phyloP scores from a whole-genome alignment of 225 moss, liverwort and hornwort genomes.

The Sphagnum tenellum region DNA sequence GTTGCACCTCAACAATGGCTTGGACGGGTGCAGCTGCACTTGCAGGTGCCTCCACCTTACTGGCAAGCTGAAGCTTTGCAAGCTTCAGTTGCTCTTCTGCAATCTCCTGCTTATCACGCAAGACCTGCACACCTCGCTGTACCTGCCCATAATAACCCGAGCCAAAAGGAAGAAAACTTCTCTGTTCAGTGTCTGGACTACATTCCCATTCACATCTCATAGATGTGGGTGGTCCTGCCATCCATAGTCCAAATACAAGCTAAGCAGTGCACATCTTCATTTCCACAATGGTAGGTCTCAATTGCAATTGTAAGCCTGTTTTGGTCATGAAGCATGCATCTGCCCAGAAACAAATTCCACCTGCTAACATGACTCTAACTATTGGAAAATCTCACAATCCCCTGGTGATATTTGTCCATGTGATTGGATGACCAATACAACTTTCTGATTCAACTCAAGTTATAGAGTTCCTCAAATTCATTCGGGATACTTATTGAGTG shows the following conservation, averaged over 20 bases:
- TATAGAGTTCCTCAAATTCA: no score
- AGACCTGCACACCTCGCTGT: conserved; percentile 70
- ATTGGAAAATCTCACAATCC: no score
- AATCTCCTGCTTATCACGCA: conserved; percentile 71
- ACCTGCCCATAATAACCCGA: conserved; percentile 44
- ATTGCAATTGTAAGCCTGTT: no score
- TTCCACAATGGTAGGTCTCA: neutral
- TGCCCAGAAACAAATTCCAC: no score
- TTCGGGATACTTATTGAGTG: no score
- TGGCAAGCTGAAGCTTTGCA: conserved; percentile 44
- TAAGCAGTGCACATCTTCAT: neutral
- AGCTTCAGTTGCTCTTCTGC: conserved; percentile 58
- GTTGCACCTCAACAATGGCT: no score
- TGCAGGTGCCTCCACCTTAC: conserved; percentile 18
- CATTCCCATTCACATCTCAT: neutral
- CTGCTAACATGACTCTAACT: no score
- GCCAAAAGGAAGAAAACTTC: no score
- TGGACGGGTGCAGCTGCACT: no score
- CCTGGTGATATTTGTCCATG: no score
- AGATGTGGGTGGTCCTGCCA: neutral
- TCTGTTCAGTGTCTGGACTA: neutral
- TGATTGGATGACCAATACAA: no score
- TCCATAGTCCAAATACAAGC: neutral
- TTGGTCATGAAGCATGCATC: neutral
- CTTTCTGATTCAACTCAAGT: no score